Conservation (phyloP, 768 basidiomycete species). For the Leccinum barrowsii region DNA sequence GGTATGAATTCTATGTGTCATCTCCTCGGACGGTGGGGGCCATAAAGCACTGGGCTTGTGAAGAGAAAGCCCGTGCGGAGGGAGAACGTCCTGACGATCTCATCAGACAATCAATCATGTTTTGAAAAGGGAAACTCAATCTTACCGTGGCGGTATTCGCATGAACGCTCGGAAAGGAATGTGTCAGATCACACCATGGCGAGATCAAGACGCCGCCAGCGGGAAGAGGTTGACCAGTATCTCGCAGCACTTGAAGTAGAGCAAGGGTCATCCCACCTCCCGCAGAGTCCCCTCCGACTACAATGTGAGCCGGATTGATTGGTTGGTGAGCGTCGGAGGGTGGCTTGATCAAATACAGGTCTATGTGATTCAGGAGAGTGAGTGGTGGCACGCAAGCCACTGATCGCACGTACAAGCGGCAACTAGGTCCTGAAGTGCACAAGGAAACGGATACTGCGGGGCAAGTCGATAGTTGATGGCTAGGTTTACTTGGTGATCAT, state of each 20-base stretch:
- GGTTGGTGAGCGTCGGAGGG: slow-evolving; percentile 78
- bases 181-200: slow-evolving; percentile 93
- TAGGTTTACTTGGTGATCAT: slow-evolving; percentile 29
- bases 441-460: slow-evolving; percentile 96
- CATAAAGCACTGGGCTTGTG: slow-evolving; percentile 77
- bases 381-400: not conserved
- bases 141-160: slow-evolving; percentile 79
- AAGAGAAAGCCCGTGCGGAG: slow-evolving; percentile 68
- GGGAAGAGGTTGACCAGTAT: slow-evolving; percentile 74
- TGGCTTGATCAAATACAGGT: slow-evolving; percentile 86
- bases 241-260: slow-evolving; percentile 83
- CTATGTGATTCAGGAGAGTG: slow-evolving; percentile 33
- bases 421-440: slow-evolving; percentile 82
- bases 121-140: not conserved
- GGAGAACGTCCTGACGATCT: slow-evolving; percentile 66
- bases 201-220: slow-evolving; percentile 88
- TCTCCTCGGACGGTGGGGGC: slow-evolving; percentile 72
- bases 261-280: slow-evolving; percentile 87
- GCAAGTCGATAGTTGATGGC: slow-evolving; percentile 84
- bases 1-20: slow-evolving; percentile 53
- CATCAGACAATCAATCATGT: not conserved
- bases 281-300: slow-evolving; percentile 89
- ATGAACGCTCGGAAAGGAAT: slow-evolving; percentile 89
- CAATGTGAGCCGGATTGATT: slow-evolving; percentile 76
- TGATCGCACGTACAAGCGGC: slow-evolving; percentile 65